These are phyloP conservation scores for Blastobotrys chiropterorum DNA, from an alignment of 805 yeast species.

Conservation along the genomic window DNA sequence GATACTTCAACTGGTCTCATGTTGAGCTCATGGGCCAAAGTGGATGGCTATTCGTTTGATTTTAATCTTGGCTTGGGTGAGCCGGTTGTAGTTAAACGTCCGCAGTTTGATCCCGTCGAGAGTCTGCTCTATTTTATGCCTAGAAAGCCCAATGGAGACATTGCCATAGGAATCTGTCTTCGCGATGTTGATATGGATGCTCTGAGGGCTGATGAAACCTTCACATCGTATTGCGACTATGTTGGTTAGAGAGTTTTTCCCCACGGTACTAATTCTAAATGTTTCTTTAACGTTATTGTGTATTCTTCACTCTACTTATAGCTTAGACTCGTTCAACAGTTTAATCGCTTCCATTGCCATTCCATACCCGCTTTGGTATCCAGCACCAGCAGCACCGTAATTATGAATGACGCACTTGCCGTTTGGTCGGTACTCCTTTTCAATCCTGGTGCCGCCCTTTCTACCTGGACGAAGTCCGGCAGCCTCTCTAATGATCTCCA, in stretches of 20 bases:
- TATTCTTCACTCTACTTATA: too few species aligned
- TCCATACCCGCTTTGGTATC: constrained; percentile 69
- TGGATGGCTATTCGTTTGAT: constrained; percentile 9
- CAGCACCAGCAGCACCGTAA: constrained; percentile 75
- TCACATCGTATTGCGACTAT: constrained; percentile 7
- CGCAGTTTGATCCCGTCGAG: constrained; percentile 14
- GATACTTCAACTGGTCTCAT: constrained; percentile 6
- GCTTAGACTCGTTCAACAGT: constrained; percentile 14
- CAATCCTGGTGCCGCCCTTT: constrained; percentile 70
- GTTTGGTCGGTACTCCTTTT: constrained; percentile 37
- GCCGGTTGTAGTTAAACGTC: constrained; percentile 12
- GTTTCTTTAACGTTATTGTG: too few species aligned
- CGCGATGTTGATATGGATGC: constrained; percentile 9
- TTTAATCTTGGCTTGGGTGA: constrained; percentile 14
- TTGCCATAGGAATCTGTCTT: constrained; percentile 9
- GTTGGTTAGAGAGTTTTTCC: neutral
- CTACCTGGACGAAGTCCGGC: constrained; percentile 76
- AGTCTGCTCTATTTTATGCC: constrained; percentile 15
- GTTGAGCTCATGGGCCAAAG: constrained; percentile 17
- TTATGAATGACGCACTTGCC: constrained; percentile 54
- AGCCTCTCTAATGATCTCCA: constrained; percentile 55
- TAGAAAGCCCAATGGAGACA: constrained; percentile 11
- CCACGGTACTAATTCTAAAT: too few species aligned
- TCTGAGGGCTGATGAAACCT: constrained; percentile 6
- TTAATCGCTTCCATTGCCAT: constrained; percentile 42